A percentile compares a stretch with the other conserved stretches of the same genome.
phyloP scores from a whole-genome alignment of 1,139 yeast genomes.

The Candida pseudocylindracea region DNA sequence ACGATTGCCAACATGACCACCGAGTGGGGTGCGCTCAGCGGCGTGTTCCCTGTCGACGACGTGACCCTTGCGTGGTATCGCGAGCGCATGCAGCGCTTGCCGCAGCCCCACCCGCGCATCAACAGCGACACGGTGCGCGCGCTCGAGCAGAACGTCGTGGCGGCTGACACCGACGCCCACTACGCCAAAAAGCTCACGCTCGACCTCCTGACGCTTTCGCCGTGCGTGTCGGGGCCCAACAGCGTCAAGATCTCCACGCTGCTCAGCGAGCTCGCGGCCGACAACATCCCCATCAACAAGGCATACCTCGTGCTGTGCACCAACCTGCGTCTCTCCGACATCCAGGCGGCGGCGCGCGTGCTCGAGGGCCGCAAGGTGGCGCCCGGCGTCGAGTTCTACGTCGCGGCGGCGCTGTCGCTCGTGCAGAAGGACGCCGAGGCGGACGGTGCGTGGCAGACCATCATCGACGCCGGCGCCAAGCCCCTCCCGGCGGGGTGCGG shows the following conservation, averaged over 20 bases:
- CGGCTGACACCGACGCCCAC: conserved; percentile 45
- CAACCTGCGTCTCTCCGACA: conserved; percentile 79
- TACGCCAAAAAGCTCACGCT: conserved; percentile 76
- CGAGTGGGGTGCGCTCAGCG: conserved; percentile 98
- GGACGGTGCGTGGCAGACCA: conserved; percentile 77
- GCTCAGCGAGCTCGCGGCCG: conserved; percentile 45
- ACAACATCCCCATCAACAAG: conserved; percentile 65
- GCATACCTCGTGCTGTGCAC: conserved; percentile 98
- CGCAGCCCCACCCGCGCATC: conserved; percentile 75
- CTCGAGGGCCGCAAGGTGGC: conserved; percentile 67
- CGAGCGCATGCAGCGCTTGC: conserved; percentile 37
- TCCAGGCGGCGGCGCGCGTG: conserved; percentile 83
- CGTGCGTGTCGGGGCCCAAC: conserved; percentile 90
- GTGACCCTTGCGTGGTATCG: conserved; percentile 61
- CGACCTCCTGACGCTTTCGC: conserved; percentile 71
- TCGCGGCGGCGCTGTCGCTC: conserved; percentile 90
- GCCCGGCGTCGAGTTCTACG: conserved; percentile 78
- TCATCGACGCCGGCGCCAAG: conserved; percentile 81
- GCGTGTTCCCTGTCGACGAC: conserved; percentile 83
- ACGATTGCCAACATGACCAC: conserved; percentile 99
- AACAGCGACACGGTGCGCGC: conserved; percentile 31
- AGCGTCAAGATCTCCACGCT: conserved; percentile 82
- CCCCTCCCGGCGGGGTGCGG: conserved; percentile 99
- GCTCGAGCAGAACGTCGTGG: conserved; percentile 16
- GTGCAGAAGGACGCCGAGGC: conserved; percentile 87